Conservation (phyloP, 176 grass and related monocot genomes). For the Luzula sylvatica region DNA sequence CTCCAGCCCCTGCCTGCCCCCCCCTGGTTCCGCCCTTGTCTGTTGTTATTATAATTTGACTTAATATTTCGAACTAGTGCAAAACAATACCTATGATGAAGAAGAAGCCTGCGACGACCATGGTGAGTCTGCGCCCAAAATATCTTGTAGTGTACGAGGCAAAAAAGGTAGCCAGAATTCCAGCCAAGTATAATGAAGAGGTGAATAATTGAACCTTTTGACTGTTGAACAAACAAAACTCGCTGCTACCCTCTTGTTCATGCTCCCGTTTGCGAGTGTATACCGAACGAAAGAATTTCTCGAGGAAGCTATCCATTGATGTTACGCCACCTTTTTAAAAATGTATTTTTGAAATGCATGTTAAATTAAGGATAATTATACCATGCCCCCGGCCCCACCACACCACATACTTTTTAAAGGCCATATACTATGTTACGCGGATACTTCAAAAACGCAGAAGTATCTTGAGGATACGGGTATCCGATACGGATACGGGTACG, state of each 20-base stretch:
- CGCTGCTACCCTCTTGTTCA: constrained; percentile 17
- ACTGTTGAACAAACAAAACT: constrained; percentile 37
- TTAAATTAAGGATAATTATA: too few species aligned
- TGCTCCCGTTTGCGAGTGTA: constrained; percentile 3
- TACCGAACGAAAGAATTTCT: constrained; percentile 25
- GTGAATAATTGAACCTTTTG: constrained; percentile 30
- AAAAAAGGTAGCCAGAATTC: constrained; percentile 21
- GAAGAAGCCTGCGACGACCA: constrained; percentile 20
- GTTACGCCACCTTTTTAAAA: constrained; percentile 27
- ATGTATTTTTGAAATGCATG: too few species aligned
- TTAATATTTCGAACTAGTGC: too few species aligned
- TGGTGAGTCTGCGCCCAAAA: constrained; percentile 16
- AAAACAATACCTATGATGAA: constrained; percentile 10
- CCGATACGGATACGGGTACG: too few species aligned
- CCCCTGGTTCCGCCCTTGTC: too few species aligned
- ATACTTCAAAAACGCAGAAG: too few species aligned
- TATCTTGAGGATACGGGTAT: too few species aligned
- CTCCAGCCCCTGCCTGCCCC: too few species aligned
- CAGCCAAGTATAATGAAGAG: constrained; percentile 33
- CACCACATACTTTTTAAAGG: too few species aligned
- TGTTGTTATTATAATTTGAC: too few species aligned
- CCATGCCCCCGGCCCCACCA: too few species aligned
- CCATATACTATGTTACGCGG: too few species aligned
- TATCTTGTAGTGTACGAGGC: constrained; percentile 9
- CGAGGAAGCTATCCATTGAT: constrained; percentile 32